Percentiles rank a stretch among this genome's conserved stretches.
Conservation (phyloP, 805 yeast genomes). For the Myxozyma melibiosi region DNA sequence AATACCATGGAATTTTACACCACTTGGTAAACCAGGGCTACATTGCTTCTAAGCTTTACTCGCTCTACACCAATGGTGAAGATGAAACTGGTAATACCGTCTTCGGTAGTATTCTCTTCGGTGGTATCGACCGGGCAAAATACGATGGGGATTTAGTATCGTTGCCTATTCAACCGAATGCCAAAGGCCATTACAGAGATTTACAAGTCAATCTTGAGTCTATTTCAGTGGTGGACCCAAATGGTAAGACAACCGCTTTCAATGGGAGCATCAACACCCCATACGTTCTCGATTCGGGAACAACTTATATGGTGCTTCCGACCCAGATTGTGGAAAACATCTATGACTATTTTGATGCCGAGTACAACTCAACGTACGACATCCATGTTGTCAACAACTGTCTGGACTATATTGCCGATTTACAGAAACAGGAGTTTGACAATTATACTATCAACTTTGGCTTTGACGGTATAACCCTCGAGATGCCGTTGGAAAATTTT, state of each 20-base stretch:
- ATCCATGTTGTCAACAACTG: too few species aligned
- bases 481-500: constrained; percentile 47
- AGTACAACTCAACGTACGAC: constrained; percentile 42
- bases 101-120: constrained; percentile 47
- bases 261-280: constrained; percentile 31
- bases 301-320: constrained; percentile 56
- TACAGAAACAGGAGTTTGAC: constrained; percentile 47
- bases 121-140: constrained; percentile 54
- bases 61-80: constrained; percentile 56
- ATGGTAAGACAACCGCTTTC: background rate
- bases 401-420: too few species aligned
- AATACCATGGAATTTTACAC: constrained; percentile 67
- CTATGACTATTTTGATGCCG: constrained; percentile 44
- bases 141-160: constrained; percentile 47
- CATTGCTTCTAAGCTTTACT: constrained; percentile 58
- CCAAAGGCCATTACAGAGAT: too few species aligned
- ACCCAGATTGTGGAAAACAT: constrained; percentile 38
- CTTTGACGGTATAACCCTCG: constrained; percentile 55
- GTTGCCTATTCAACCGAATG: constrained; percentile 11
- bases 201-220: constrained; percentile 20
- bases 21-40: constrained; percentile 59
- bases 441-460: too few species aligned
- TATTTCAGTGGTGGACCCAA: constrained; percentile 10
- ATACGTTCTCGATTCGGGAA: constrained; percentile 59
- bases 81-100: constrained; percentile 30